Conservation (phyloP, 352 stramenopile species). For the Phytophthora pluvialis region DNA sequence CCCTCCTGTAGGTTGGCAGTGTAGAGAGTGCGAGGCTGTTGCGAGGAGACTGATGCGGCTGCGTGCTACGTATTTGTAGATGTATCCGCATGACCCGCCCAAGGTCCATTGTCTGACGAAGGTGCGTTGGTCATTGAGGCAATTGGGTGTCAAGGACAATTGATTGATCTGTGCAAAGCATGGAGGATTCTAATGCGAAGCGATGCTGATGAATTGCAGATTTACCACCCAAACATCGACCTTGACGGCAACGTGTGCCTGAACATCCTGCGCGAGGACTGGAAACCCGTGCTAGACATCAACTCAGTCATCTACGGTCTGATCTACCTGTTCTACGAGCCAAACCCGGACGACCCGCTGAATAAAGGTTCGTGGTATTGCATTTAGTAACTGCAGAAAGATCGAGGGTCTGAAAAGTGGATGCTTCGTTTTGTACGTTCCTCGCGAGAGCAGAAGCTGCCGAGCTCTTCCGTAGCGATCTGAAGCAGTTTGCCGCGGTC, state of each 20-base stretch:
- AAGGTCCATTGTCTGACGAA: constrained; percentile 98
- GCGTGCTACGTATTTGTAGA: constrained; percentile 43
- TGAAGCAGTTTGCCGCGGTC: constrained; percentile 91
- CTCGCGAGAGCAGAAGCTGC: constrained; percentile 88
- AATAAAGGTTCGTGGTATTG: constrained; percentile 82
- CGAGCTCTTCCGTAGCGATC: constrained; percentile 96
- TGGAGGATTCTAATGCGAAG: neutral
- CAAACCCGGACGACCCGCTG: constrained; percentile 98
- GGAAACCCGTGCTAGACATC: constrained; percentile 99
- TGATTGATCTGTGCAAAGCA: constrained; percentile 6
- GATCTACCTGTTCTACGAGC: constrained; percentile 99
- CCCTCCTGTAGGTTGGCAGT: constrained; percentile 76
- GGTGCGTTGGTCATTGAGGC: constrained; percentile 33
- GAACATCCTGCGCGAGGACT: constrained; percentile 98
- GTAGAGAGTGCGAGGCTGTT: neutral
- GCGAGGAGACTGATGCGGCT: constrained; percentile 6
- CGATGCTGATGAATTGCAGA: constrained; percentile 53
- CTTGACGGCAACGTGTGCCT: constrained; percentile 98
- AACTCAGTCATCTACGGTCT: constrained; percentile 99
- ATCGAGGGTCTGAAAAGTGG: constrained; percentile 3
- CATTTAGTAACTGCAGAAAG: neutral
- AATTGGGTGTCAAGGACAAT: neutral
- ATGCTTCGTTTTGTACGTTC: neutral
- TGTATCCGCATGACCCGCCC: constrained; percentile 97
- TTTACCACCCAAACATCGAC: constrained; percentile 99